Evolutionary conservation across 257 asterid genomes (phyloP), one percentile per base, ranked within the genome.

Genomic region (Lycium ferocissimum): DNA sequence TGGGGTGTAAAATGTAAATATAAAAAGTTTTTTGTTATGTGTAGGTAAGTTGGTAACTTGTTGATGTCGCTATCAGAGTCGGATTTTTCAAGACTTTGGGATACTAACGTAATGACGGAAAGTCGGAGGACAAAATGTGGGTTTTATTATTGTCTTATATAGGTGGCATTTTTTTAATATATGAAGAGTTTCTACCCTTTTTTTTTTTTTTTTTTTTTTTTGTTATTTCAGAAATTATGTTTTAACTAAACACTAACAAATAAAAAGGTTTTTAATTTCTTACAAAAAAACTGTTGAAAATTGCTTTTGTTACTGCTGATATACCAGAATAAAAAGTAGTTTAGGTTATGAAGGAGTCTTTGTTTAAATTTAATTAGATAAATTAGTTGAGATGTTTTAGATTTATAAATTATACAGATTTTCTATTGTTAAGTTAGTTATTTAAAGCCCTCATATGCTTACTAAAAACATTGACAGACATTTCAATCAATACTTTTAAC

Each of bases 1-100:
- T 40, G 45, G 45, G 45, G 45, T 40, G 45, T 40, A 40, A 40
- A 40, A 40, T 40, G 59, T 15, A 14, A 37, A 67, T 14, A 35
- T 35, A 67, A 35, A 47, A 37, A 37, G 10, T 67, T 67, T 15
- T 1, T 40, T 38, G 33, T 26, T 26, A 26, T 26, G 33, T 51
- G 43, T 51, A 12, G 59, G 80, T 73, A 26, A 1, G 33, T 26
- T 26, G 33, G 33, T 69, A 73, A 47, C 40, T 75, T 49, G 65
- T 51, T 62, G 47, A 17, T 43, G 82, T 75, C 61, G 61, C 43
- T 75, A 49, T 49, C 61, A 40, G 61, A 49, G 61, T 75, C 61
- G 43, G 4, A 61, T 49, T 20, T 20, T 49, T 3, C 13, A 22
- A 13, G 79, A 70, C 9, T 70, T 40, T 38, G 13, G 22, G 51